phyloP scores from a whole-genome alignment of 108 stramenopile species.

The Stephanodiscus minutulus region DNA sequence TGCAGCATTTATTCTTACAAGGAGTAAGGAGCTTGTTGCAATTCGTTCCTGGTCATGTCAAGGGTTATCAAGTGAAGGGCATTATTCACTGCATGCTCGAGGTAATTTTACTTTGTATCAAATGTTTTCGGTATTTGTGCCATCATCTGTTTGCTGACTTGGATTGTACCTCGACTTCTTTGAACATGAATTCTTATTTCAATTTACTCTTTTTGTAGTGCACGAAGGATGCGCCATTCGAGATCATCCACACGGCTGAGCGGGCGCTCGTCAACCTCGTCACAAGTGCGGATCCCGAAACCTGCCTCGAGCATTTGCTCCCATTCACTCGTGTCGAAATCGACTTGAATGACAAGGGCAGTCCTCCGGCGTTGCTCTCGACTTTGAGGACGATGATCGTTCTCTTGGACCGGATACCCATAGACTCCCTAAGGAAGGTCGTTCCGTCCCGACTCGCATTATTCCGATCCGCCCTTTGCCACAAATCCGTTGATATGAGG shows the following conservation, averaged over 20 bases:
- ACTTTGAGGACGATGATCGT: constrained; percentile 37
- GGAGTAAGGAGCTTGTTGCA: constrained; percentile 50
- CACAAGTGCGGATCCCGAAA: constrained; percentile 30
- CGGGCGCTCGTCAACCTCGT: constrained; percentile 55
- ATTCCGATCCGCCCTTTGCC: constrained; percentile 25
- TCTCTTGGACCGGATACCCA: constrained; percentile 38
- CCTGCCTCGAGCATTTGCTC: constrained; percentile 47
- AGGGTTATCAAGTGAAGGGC: constrained; percentile 26
- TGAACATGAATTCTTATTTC: too few relatives aligned
- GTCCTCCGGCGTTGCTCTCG: constrained; percentile 38
- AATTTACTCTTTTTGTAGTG: too few relatives aligned
- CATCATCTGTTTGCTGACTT: not conserved
- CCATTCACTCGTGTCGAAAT: constrained; percentile 18
- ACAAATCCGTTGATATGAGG: constrained; percentile 48
- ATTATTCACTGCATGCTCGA: constrained; percentile 48
- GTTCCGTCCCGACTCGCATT: constrained; percentile 33
- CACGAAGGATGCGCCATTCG: constrained; percentile 48
- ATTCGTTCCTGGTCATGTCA: constrained; percentile 39
- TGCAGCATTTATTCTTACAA: constrained; percentile 54
- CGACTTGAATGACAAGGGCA: constrained; percentile 26
- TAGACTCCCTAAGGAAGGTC: constrained; percentile 17
- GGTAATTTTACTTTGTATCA: constrained; percentile 20
- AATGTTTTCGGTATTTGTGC: not conserved
- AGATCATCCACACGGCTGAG: constrained; percentile 57
- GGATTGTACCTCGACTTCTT: too few relatives aligned